Base-by-base conservation (phyloP, 2,329 filamentous ascomycete species). In the Penicillium aurantiogriseum region DNA sequence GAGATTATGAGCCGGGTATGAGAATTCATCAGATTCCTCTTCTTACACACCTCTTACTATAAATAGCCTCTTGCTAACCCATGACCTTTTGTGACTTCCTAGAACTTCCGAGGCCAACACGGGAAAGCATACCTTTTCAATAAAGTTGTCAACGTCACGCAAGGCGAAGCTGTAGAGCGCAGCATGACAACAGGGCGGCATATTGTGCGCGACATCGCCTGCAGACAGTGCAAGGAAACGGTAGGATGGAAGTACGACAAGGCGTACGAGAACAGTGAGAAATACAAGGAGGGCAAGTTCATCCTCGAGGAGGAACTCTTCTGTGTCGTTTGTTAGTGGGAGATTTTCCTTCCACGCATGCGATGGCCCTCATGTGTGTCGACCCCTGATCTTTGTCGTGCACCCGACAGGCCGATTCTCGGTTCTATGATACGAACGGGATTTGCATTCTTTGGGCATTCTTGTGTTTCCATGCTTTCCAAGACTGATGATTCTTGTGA, bases 201-300 rank as follows among this genome's bases (percentile, higher is more conserved):
- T 76, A 83, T 97, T 56, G 94, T 99, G 47, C 88, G 94, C 57
- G 94, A 99, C 74, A 97, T 99, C 69, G 82, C 82, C 57, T 99
- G 94, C 80, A 85, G 89, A 57, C 90, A 96, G 76, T 99, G 94
- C 83, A 89, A 89, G 72, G 89, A 92, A 75, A 89, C 88, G 31
- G 94, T 99, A 52, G 94, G 94, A 36, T 99, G 94, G 94, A 97
- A 96, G 76, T 99, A 99, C 74, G 94, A 99, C 77, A 96, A 95
- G 79, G 94, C 94, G 1, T 97, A 90, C 74, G 94, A 99, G 79
- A 77, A 81, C 35, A 88, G 83, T 63, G 93, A 99, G 83, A 96
- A 96, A 79, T 99, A 99, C 79, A 99, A 99, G 81, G 94, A 99
- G 81, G 92, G 92, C 55, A 99, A 97, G 79, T 97, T 90, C 74